Evolutionary conservation across 164 flowering plant genomes (phyloP), one percentile per base, ranked within the genome.

Genomic region (Vitis vinifera): DNA sequence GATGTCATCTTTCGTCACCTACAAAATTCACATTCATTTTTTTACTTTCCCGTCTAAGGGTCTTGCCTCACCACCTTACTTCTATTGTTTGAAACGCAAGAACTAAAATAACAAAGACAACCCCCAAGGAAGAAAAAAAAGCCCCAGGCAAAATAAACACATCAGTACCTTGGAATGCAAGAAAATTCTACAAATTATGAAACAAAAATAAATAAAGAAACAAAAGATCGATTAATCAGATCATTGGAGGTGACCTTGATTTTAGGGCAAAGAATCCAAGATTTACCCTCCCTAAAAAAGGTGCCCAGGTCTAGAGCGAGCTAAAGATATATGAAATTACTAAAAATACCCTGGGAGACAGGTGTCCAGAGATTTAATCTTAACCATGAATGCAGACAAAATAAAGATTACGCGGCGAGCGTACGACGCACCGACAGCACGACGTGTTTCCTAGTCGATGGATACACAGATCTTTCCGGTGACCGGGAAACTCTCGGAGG

Each of bases 1-100:
- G 78, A 85, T 80, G 75, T 64, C 87, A 81, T 89, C 93, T 61
- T 73, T 89, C 2, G 93, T 89, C 62, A 89, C 93, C 93, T 89
- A 74, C 85, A 86, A 83, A 75, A 80, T 68, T 37, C 59, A 68
- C 58, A 62, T 17, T 48, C n/a, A 6, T 58, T 51, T 53, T 53
- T 66, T 61, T 60, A 12, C 49, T 57, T 56, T 59, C 51, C 29
- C 27, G 6, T 53, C 29, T 19, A 58, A 44, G 15, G 12, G n/a
- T 53, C 50, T 64, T 49, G 48, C 56, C 50, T 71, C 57, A 62
- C 17, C 27, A 66, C 15, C 10, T 23, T 23, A 15, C 2, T 57
- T 17, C 17, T 27, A 51, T 57, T 0, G 7, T 13, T 57, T 6
- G 15, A 15, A 57, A 17, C 17, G 3, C 9, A 14, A 57, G 2